Evolutionary conservation across 345 rosid species (phyloP).

Genomic region (Pugionium cornutum): DNA sequence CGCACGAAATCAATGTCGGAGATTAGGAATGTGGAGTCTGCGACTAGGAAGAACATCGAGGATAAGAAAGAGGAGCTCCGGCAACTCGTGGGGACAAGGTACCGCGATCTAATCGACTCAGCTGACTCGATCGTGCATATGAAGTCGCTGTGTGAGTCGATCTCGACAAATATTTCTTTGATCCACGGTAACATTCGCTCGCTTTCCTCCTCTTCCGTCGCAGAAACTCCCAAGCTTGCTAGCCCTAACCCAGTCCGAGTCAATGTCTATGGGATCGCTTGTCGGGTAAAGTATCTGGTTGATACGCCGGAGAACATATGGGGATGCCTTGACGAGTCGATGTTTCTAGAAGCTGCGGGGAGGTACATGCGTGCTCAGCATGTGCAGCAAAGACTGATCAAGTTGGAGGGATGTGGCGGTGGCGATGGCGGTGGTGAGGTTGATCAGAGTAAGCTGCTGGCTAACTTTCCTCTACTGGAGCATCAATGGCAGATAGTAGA

Average conservation of each 20-base stretch:
- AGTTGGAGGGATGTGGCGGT: slow-evolving; percentile 28
- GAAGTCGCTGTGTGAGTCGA: slow-evolving; percentile 79
- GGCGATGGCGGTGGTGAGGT: slow-evolving; percentile 38
- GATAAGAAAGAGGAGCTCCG: slow-evolving; percentile 96
- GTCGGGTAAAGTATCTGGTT: slow-evolving; percentile 87
- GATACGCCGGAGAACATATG: slow-evolving; percentile 95
- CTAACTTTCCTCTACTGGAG: slow-evolving; percentile 82
- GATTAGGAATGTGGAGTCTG: slow-evolving; percentile 74
- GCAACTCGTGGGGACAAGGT: slow-evolving; percentile 83
- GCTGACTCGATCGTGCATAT: slow-evolving; percentile 88
- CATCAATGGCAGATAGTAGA: slow-evolving; percentile 99
- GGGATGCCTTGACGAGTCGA: slow-evolving; percentile 92
- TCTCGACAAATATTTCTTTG: slow-evolving; percentile 65
- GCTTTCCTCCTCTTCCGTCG: slow-evolving; percentile 57
- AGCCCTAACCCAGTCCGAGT: slow-evolving; percentile 41
- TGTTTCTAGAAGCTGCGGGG: slow-evolving; percentile 84
- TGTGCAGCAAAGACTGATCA: slow-evolving; percentile 57
- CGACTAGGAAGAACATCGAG: slow-evolving; percentile 75
- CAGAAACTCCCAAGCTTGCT: slow-evolving; percentile 53
- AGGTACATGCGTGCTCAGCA: slow-evolving; percentile 83
- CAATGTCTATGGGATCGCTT: slow-evolving; percentile 68
- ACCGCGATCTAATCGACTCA: slow-evolving; percentile 92
- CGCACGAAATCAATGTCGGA: slow-evolving; percentile 71
- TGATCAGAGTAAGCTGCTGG: slow-evolving; percentile 57
- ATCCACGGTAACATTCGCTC: slow-evolving; percentile 59